Conservation (phyloP, 2,329 filamentous ascomycete genomes). For the Aspergillus pseudoterreus region DNA sequence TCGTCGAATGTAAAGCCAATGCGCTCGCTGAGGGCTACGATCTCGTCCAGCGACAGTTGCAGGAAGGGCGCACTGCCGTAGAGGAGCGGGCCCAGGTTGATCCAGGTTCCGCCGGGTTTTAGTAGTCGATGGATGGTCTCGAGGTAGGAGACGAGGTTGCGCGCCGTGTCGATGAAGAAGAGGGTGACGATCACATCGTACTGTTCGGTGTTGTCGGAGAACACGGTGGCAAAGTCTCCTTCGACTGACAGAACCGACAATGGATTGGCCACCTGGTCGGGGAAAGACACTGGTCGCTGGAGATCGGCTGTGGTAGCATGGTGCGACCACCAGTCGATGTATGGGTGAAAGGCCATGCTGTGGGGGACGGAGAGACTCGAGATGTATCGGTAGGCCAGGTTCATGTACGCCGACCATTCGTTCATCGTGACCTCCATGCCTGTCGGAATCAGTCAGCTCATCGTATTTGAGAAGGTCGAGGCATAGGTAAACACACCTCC, state of each 20-base stretch:
- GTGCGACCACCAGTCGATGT: slow-evolving; percentile 56
- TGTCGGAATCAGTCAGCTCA: slow-evolving; percentile 9
- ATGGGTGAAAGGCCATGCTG: slow-evolving; percentile 44
- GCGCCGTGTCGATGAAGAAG: slow-evolving; percentile 61
- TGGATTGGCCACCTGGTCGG: slow-evolving; percentile 37
- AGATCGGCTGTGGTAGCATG: slow-evolving; percentile 49
- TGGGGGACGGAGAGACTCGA: slow-evolving; percentile 25
- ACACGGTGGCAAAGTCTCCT: slow-evolving; percentile 53
- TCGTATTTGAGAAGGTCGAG: not conserved
- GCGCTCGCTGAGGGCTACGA: slow-evolving; percentile 45
- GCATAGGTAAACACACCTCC: slow-evolving; percentile 24
- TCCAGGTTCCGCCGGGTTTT: slow-evolving; percentile 49
- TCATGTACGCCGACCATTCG: slow-evolving; percentile 59
- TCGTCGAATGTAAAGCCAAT: slow-evolving; percentile 54
- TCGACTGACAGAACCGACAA: slow-evolving; percentile 43
- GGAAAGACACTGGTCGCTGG: slow-evolving; percentile 45
- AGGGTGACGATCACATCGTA: slow-evolving; percentile 54
- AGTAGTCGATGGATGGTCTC: slow-evolving; percentile 52
- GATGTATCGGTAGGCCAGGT: slow-evolving; percentile 51
- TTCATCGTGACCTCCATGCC: slow-evolving; percentile 54
- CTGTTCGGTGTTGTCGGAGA: slow-evolving; percentile 16
- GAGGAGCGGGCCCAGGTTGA: slow-evolving; percentile 55
- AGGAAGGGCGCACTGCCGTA: slow-evolving; percentile 55
- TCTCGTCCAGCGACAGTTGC: slow-evolving; percentile 54
- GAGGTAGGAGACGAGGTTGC: slow-evolving; percentile 54